Evolutionary conservation across 306 rosid genomes (phyloP).

Genomic region (Quercus rubra): DNA sequence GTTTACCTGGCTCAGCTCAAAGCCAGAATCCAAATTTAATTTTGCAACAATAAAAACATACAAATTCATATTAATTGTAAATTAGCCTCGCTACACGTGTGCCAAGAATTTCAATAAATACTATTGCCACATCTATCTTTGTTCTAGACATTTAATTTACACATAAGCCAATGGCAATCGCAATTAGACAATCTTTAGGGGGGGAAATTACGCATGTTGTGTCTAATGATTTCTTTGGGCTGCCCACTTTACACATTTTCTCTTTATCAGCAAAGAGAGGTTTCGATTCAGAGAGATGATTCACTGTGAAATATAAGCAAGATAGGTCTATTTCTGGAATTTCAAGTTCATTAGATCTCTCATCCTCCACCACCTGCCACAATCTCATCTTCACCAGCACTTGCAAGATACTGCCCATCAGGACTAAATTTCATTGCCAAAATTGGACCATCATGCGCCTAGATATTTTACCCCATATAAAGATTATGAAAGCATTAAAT

Average conservation of each 20-base stretch:
- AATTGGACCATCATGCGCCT: constrained; percentile 84
- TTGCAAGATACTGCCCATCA: constrained; percentile 89
- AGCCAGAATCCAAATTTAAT: too few relatives aligned
- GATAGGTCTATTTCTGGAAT: constrained; percentile 79
- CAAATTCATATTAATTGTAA: too few relatives aligned
- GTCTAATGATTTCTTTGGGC: constrained; percentile 62
- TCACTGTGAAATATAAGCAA: constrained; percentile 74
- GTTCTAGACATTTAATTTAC: too few relatives aligned
- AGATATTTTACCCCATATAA: constrained; percentile 80
- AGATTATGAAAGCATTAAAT: constrained; percentile 12
- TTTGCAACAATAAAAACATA: too few relatives aligned
- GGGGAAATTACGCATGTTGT: constrained; percentile 81
- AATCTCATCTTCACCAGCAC: constrained; percentile 80
- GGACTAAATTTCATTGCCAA: constrained; percentile 91
- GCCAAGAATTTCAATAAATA: too few relatives aligned
- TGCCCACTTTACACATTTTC: constrained; percentile 43
- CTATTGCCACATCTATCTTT: too few relatives aligned
- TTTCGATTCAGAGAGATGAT: constrained; percentile 63
- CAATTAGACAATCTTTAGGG: constrained; percentile 31
- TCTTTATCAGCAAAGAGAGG: constrained; percentile 72
- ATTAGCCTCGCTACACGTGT: too few relatives aligned
- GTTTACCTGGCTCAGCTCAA: too few relatives aligned
- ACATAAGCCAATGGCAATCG: too few relatives aligned
- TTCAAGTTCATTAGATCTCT: constrained; percentile 69
- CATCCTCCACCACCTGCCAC: constrained; percentile 91